A percentile compares a stretch with the other conserved stretches of the same genome.
These are phyloP conservation scores for Calonectria naviculata DNA, from an alignment of 2,329 filamentous ascomycete genomes.

Conservation along the genomic window DNA sequence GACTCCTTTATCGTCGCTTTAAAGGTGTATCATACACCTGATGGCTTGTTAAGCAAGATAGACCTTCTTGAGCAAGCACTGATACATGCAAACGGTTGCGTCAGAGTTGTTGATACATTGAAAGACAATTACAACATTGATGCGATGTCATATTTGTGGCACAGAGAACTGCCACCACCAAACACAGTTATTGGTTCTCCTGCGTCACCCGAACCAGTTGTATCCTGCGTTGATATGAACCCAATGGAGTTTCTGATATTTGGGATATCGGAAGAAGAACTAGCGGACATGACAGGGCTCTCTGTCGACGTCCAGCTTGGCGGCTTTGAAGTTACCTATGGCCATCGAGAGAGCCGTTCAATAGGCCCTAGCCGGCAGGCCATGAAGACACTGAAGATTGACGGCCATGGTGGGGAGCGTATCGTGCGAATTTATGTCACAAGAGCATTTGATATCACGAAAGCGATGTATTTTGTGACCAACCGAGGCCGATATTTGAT, in stretches of 20 bases:
- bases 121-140: neutral
- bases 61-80: neutral
- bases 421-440: neutral
- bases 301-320: slow-evolving; percentile 4
- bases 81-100: neutral
- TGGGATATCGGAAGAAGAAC: slow-evolving; percentile 4
- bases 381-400: neutral
- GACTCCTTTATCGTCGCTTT: neutral
- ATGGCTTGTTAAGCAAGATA: neutral
- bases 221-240: neutral
- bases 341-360: neutral
- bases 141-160: slow-evolving; percentile 2
- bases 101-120: neutral
- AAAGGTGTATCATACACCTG: neutral
- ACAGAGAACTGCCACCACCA: neutral
- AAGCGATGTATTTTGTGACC: neutral
- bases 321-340: slow-evolving; percentile 10
- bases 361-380: slow-evolving; percentile 3
- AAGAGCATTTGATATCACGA: neutral
- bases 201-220: neutral
- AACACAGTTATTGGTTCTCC: neutral
- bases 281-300: neutral
- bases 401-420: neutral
- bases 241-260: slow-evolving; percentile 15
- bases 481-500: neutral